Percentiles rank a stretch among this genome's conserved stretches.
Evolutionary conservation across 2,329 filamentous ascomycete species (phyloP).

Genomic region (Furcasterigmium sp.): DNA sequence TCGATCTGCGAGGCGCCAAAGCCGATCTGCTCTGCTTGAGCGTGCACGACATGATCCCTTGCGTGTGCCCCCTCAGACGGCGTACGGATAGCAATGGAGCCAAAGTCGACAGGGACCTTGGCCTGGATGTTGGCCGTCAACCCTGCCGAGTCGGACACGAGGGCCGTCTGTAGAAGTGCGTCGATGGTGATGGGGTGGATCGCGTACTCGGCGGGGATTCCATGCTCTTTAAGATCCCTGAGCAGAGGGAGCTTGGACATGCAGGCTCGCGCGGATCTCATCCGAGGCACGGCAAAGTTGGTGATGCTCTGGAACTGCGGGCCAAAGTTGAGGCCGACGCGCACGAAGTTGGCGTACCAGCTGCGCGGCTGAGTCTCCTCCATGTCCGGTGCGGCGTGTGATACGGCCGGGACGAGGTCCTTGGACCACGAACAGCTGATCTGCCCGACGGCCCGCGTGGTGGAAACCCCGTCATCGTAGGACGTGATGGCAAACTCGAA

Average conservation of each 20-base stretch:
- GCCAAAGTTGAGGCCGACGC: conserved; percentile 13
- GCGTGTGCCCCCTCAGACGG: no score
- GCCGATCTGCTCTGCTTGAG: no score
- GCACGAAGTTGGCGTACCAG: conserved; percentile 9
- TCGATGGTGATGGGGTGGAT: background rate
- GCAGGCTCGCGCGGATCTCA: background rate
- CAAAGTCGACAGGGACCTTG: no score
- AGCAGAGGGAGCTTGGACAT: background rate
- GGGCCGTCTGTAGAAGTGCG: no score
- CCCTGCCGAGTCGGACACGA: no score
- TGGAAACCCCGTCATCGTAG: conserved; percentile 12
- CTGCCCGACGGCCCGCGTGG: no score
- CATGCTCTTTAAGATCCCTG: background rate
- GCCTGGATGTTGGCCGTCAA: no score
- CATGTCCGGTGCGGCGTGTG: background rate
- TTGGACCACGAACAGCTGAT: no score
- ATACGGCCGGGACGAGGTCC: background rate
- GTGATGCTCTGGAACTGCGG: conserved; percentile 12
- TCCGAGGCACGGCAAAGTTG: conserved; percentile 1
- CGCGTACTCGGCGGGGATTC: background rate
- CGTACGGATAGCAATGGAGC: no score
- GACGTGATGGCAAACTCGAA: conserved; percentile 5
- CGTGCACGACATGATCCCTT: no score
- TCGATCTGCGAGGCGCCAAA: no score
- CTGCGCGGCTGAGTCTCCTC: background rate